Conservation (phyloP, 345 rosid genomes). For the Gossypium sturtianum region DNA sequence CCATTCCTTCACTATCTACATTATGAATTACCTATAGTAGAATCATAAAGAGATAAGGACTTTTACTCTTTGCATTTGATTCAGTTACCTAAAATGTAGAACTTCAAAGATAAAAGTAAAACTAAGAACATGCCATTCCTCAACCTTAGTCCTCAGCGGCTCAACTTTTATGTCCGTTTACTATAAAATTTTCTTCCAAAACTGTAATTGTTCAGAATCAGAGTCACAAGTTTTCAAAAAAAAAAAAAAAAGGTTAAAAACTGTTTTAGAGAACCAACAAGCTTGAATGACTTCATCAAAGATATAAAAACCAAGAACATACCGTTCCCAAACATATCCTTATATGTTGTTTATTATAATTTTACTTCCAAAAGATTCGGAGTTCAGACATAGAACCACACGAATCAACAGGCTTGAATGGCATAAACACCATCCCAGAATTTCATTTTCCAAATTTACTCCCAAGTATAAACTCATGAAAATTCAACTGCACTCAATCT, state of each 20-base stretch:
- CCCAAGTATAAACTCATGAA: neutral
- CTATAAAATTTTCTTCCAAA: neutral
- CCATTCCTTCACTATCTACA: slow-evolving; percentile 35
- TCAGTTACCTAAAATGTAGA: neutral
- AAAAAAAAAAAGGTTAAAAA: neutral
- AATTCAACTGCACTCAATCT: too few species aligned
- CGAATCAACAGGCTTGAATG: neutral
- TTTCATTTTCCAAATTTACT: neutral
- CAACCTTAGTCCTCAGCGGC: neutral
- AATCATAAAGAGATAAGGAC: neutral
- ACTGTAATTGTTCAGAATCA: neutral
- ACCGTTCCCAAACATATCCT: neutral
- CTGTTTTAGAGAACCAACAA: neutral
- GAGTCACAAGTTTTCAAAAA: neutral
- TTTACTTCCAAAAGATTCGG: neutral
- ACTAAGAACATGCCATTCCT: neutral
- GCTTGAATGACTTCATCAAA: neutral
- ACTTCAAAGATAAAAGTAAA: neutral
- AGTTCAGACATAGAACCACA: neutral
- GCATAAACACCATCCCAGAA: neutral
- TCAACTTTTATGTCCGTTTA: neutral
- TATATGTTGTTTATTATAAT: neutral
- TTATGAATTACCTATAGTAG: slow-evolving; percentile 30
- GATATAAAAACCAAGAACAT: neutral
- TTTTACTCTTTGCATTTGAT: neutral